Base-by-base conservation (phyloP, 129 eudicot species). In the Escallonia rubra region DNA sequence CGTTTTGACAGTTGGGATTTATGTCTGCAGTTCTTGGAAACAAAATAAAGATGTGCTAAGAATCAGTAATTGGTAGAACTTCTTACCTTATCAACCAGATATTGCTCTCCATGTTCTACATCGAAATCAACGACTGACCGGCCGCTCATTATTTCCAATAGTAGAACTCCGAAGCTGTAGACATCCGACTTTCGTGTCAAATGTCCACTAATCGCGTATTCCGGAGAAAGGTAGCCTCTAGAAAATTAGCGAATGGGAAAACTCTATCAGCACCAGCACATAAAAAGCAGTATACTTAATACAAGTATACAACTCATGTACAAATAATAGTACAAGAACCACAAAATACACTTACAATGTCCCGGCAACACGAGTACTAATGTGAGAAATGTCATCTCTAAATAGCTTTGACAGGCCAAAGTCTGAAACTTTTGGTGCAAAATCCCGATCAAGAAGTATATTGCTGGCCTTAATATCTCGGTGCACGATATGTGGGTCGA, bases 181-280 rank as follows among this genome's bases (percentile, higher is more conserved):
- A 91, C 88, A 56, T 91, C 97, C 3, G 97, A 87, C 75, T 91
- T 91, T 3, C 90, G 72, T 43, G 93, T 85, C 62, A 87, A 76
- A 43, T 73, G 97, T 63, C 97, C 97, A 8, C 85, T 91, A 38
- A 85, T 41, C 13, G 97, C 97, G 10, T 85, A 91, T 74, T 91
- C 97, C 2, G 96, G 94, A 69, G 97, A 82, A 57, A 91, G 79
- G 76, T 91, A 91, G 71, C 97, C 97, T 77, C 97, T 91, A 41
- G 53, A 10, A 44, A 42, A 51, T 11, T 44, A 4, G 42, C 8
- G 10, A 66, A 52, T 9, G 61, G 3, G 39, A 41, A 58, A 54
- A 9, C 13, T 16, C 23, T 46, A 74, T 61, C 11, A 76, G 57
- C 69, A 82, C 45, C 11, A 61, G 66, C 38, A 67, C 7, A 3